Base-by-base conservation (phyloP, 1,139 yeast genomes). In the Diutina rugosa region DNA sequence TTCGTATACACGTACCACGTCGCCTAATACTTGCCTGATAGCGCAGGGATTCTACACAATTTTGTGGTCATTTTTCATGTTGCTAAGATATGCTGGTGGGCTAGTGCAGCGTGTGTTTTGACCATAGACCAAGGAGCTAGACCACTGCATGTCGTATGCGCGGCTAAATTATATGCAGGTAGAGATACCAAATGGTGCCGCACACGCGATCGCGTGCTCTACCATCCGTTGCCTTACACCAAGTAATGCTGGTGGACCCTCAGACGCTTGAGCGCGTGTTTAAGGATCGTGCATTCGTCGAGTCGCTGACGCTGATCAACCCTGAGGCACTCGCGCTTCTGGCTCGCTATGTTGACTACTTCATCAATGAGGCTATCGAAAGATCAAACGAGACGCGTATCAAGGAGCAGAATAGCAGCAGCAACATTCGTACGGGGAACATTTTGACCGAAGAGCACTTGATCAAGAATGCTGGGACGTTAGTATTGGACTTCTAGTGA, bases 341-440 rank as follows among this genome's bases (percentile, higher is more conserved):
- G 1, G 70, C 82, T 1, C 85, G 81, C 61, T 85, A 85, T 62
- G 72, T 84, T 52, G 73, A 79, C 54, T 67, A 84, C 60, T 85
- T 85, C 63, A 76, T 85, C 14, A 74, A 79, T 57, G 90, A 85
- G 66, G 89, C 90, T 0, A 76, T 84, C 1, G 64, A 79, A 14
- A 65, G 91, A 59, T 78, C 90, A 1, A 77, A 83, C 58, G 87
- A 84, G 59, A 79, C 72, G 59, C 63, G 83, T 53, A 48, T 69
- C 4, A 59, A 54, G 14, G 51, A 54, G 12, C 38, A 28, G 12
- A 38, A 44, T 6, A 16, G 32, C n/a, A 29, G 9, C 6, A 6
- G 14, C n/a, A 8, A 14, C 6, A 32, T 26, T 6, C 18, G 18
- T 4, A 16, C 28, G 18, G n/a, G 32, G 28, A 49, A 49, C 6